Evolutionary conservation across 1,139 yeast genomes (phyloP).

Genomic region (Wickerhamomyces sp.): DNA sequence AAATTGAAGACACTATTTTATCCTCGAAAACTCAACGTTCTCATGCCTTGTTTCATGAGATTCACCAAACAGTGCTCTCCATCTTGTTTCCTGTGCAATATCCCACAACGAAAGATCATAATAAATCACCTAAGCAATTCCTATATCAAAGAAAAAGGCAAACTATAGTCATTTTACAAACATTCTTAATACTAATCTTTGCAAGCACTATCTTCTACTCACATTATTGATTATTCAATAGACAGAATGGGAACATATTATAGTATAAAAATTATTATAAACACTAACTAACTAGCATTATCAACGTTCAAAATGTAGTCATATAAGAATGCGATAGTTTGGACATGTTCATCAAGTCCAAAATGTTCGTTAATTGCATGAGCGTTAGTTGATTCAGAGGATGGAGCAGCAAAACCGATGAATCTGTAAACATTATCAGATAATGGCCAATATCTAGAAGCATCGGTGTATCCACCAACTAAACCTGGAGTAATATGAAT

Average conservation of each 20-base stretch:
- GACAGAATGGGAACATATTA: no score
- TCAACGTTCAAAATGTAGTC: slow-evolving; percentile 38
- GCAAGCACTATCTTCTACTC: not conserved
- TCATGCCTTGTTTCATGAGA: not conserved
- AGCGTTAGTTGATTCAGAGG: slow-evolving; percentile 27
- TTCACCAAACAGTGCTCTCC: not conserved
- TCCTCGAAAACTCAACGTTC: not conserved
- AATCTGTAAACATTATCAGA: slow-evolving; percentile 54
- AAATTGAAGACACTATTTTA: not conserved
- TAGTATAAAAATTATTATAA: no score
- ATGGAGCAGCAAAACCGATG: slow-evolving; percentile 33
- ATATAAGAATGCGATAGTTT: slow-evolving; percentile 48
- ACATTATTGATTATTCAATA: no score
- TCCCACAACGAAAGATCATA: not conserved
- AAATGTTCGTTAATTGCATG: slow-evolving; percentile 54
- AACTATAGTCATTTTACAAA: not conserved
- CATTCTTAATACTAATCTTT: not conserved
- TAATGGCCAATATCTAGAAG: slow-evolving; percentile 55
- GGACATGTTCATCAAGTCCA: slow-evolving; percentile 44
- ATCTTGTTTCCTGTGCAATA: not conserved
- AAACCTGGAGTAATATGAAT: slow-evolving; percentile 45
- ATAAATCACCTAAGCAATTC: not conserved
- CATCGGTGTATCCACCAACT: slow-evolving; percentile 61
- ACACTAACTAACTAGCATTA: slow-evolving; percentile 2
- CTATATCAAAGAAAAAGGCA: not conserved